phyloP scores from a whole-genome alignment of 495 filamentous ascomycete species.

The Platismatia glauca region DNA sequence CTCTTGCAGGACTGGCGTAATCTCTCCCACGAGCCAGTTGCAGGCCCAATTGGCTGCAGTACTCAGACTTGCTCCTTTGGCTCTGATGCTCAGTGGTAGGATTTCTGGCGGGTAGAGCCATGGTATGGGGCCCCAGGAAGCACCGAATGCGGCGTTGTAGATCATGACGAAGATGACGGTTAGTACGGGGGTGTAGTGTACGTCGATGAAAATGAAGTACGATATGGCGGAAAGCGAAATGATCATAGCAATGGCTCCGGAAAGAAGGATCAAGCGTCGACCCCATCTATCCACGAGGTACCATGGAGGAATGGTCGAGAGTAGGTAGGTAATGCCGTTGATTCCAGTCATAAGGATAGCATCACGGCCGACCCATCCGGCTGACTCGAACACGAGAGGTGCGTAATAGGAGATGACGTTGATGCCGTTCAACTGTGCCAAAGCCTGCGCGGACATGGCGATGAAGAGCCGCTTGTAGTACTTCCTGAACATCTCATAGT shows the following conservation, averaged over 20 bases:
- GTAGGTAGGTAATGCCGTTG: slow-evolving; percentile 84
- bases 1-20: slow-evolving; percentile 88
- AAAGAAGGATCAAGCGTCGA: slow-evolving; percentile 79
- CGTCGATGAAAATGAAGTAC: slow-evolving; percentile 88
- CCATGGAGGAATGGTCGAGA: slow-evolving; percentile 92
- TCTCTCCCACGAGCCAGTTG: slow-evolving; percentile 92
- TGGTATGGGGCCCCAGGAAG: slow-evolving; percentile 97
- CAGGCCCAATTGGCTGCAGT: slow-evolving; percentile 97
- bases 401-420: slow-evolving; percentile 99
- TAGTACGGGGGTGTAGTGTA: slow-evolving; percentile 63
- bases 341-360: slow-evolving; percentile 97
- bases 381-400: slow-evolving; percentile 90
- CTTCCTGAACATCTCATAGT: slow-evolving; percentile 87
- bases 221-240: slow-evolving; percentile 86
- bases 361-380: slow-evolving; percentile 81
- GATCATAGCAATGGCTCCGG: slow-evolving; percentile 84
- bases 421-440: slow-evolving; percentile 96
- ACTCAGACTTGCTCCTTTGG: slow-evolving; percentile 93
- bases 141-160: slow-evolving; percentile 96
- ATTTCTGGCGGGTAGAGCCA: slow-evolving; percentile 99
- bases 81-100: slow-evolving; percentile 89
- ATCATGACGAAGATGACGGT: slow-evolving; percentile 96
- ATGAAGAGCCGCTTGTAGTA: slow-evolving; percentile 92
- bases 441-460: slow-evolving; percentile 94
- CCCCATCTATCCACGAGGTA: slow-evolving; percentile 94